Conservation (phyloP, 768 basidiomycete genomes). For the Suillus ampliporus region DNA sequence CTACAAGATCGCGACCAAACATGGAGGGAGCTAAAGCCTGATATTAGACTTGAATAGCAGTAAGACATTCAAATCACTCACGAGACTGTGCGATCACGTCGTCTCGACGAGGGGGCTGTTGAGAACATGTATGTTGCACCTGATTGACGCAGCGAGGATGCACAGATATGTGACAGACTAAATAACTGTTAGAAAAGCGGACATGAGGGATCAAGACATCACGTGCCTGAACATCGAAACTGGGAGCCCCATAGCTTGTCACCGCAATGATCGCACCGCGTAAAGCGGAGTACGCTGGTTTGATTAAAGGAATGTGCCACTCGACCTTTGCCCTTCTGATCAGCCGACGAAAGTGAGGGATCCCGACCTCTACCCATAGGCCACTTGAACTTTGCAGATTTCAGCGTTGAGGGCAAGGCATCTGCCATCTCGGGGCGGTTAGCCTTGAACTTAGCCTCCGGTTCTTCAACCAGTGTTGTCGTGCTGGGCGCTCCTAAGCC, state of each 20-base stretch:
- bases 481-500: conserved; percentile 26
- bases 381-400: conserved; percentile 74
- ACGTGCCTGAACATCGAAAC: conserved; percentile 85
- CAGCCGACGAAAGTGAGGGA: conserved; percentile 38
- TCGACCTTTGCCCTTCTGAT: conserved; percentile 45
- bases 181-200: conserved; percentile 1
- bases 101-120: conserved; percentile 47
- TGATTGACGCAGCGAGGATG: conserved; percentile 85
- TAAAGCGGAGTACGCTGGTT: conserved; percentile 84
- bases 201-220: conserved; percentile 10
- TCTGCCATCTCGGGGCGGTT: conserved; percentile 45
- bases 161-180: conserved; percentile 85
- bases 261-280: conserved; percentile 92
- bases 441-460: conserved; percentile 33
- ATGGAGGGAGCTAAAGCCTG: conserved; percentile 73
- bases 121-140: conserved; percentile 69
- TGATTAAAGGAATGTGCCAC: conserved; percentile 89
- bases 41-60: conserved; percentile 18
- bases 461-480: conserved; percentile 32
- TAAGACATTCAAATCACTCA: conserved; percentile 16
- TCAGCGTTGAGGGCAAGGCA: conserved; percentile 51
- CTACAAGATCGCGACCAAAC: conserved; percentile 88
- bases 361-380: conserved; percentile 62
- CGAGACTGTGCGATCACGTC: conserved; percentile 31
- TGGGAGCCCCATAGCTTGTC: conserved; percentile 99